Conservation (phyloP, 179 eudicot genomes). For the Vitellaria paradoxa region DNA sequence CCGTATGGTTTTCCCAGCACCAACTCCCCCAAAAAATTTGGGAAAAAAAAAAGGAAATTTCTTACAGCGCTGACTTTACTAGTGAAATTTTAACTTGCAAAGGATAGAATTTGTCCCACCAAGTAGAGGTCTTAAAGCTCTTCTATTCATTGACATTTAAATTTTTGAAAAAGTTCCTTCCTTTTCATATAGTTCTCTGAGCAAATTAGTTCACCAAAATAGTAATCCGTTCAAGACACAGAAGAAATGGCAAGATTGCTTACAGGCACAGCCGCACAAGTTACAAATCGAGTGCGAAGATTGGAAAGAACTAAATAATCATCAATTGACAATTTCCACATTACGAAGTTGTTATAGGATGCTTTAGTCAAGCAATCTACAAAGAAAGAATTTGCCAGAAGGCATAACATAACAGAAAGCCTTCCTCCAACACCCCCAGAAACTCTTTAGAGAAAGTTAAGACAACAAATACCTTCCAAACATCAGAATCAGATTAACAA, state of each 20-base stretch:
- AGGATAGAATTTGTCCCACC: neutral
- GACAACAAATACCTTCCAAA: neutral
- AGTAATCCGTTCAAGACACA: neutral
- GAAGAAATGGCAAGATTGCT: neutral
- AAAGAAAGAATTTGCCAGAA: conserved; percentile 2
- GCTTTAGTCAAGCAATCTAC: conserved; percentile 1
- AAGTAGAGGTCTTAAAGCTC: neutral
- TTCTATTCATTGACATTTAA: neutral
- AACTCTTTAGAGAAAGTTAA: neutral
- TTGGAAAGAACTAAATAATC: neutral
- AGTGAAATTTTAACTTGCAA: neutral
- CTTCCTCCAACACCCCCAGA: neutral
- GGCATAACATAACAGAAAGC: neutral
- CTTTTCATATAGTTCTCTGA: neutral
- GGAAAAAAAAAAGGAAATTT: neutral
- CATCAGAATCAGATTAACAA: neutral
- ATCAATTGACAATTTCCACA: conserved; percentile 7
- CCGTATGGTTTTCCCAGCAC: neutral
- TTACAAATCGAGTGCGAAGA: neutral
- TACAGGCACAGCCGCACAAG: neutral
- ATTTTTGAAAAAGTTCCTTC: neutral
- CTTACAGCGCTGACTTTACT: neutral
- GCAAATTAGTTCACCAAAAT: neutral
- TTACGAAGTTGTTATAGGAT: neutral
- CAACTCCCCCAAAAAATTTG: too few species aligned